Percentiles rank a stretch among this genome's conserved stretches.
phyloP scores from a whole-genome alignment of 1,284 basidiomycete species.

The Melanopsichium pennsylvanicum region DNA sequence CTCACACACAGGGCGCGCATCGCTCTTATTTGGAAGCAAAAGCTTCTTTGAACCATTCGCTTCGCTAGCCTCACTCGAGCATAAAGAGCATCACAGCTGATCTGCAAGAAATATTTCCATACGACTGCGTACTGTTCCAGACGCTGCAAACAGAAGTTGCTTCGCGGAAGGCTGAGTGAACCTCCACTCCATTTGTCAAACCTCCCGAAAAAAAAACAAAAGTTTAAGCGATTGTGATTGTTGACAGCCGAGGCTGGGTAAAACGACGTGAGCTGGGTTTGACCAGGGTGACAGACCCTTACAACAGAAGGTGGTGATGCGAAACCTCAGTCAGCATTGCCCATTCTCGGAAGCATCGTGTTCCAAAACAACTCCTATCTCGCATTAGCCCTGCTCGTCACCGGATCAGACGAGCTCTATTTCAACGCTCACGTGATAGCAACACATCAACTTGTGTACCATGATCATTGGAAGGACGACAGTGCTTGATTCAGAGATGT shows the following conservation, averaged over 20 bases:
- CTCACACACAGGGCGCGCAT: no score
- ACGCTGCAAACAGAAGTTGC: no score
- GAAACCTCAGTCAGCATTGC: neutral
- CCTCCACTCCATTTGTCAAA: conserved; percentile 12
- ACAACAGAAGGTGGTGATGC: neutral
- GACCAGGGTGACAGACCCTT: neutral
- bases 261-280: neutral
- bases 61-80: no score
- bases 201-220: neutral
- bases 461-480: no score
- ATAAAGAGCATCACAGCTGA: no score
- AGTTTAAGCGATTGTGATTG: neutral
- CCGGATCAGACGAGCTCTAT: no score
- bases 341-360: neutral
- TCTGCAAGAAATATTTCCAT: neutral
- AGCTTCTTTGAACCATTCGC: no score
- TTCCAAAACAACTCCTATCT: neutral
- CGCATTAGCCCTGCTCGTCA: no score
- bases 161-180: conserved; percentile 25
- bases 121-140: no score
- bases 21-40: no score
- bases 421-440: no score
- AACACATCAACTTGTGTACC: no score
- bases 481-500: neutral
- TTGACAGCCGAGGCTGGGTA: neutral